Percentiles rank a stretch among this genome's conserved stretches.
These are phyloP conservation scores for Salvia splendens DNA, from an alignment of 257 asterid genomes.

Conservation along the genomic window DNA sequence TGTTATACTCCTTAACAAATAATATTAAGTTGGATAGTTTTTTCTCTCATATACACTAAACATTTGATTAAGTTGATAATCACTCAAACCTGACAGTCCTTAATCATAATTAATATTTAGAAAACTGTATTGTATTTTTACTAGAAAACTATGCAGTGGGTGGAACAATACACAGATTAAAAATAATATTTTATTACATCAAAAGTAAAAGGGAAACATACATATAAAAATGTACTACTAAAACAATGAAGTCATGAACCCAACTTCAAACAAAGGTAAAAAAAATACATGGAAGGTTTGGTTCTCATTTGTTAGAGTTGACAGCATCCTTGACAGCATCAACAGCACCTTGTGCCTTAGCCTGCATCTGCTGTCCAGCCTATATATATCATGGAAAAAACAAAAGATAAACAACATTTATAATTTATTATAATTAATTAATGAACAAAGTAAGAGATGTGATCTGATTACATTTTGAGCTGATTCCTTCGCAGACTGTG, in stretches of 20 bases:
- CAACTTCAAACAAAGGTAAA: neutral
- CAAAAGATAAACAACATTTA: neutral
- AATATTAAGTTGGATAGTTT: no score
- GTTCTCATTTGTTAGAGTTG: constrained; percentile 45
- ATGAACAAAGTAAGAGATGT: no score
- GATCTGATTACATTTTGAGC: constrained; percentile 24
- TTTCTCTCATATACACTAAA: no score
- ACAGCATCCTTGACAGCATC: constrained; percentile 51
- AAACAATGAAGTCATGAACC: neutral
- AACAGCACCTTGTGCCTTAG: constrained; percentile 49
- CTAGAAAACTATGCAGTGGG: no score
- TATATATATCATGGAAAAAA: constrained; percentile 1
- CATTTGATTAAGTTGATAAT: no score
- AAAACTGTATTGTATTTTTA: no score
- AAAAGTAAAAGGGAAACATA: neutral
- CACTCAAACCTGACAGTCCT: no score
- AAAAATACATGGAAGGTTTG: neutral
- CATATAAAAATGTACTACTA: neutral
- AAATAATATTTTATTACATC: neutral
- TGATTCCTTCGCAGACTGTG: constrained; percentile 59
- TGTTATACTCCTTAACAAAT: no score
- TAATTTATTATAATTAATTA: neutral
- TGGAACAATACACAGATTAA: no score
- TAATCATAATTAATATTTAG: no score
- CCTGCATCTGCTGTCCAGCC: constrained; percentile 50